Percentiles rank a stretch among this genome's conserved stretches.
Evolutionary conservation across 2,329 filamentous ascomycete species (phyloP).

Genomic region (Aspergillus puulaauensis): DNA sequence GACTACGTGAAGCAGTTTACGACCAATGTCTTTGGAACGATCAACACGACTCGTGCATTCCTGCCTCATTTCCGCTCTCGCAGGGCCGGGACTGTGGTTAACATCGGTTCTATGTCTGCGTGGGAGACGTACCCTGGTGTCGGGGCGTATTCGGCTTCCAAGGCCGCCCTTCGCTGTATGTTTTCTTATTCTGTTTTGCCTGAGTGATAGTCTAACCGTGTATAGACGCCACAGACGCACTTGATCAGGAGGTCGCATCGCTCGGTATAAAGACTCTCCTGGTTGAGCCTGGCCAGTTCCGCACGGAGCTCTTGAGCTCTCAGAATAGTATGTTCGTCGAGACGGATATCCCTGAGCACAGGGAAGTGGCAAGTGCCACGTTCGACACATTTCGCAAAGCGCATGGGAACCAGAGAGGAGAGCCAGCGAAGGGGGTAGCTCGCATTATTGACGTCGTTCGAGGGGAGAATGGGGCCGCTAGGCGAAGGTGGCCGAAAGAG

Average conservation of each 20-base stretch:
- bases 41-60: conserved; percentile 37
- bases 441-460: conserved; percentile 33
- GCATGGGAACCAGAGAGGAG: conserved; percentile 27
- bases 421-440: conserved; percentile 30
- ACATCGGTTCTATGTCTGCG: conserved; percentile 34
- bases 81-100: conserved; percentile 35
- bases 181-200: neutral
- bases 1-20: conserved; percentile 32
- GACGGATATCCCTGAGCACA: conserved; percentile 20
- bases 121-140: conserved; percentile 27
- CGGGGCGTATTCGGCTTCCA: conserved; percentile 38
- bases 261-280: conserved; percentile 36
- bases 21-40: conserved; percentile 39
- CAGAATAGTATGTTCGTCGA: conserved; percentile 8
- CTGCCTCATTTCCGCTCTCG: conserved; percentile 37
- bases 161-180: conserved; percentile 22
- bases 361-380: conserved; percentile 21
- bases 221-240: conserved; percentile 11
- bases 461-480: conserved; percentile 22
- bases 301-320: conserved; percentile 29
- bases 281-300: conserved; percentile 40
- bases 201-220: neutral
- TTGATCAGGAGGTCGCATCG: conserved; percentile 29
- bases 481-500: conserved; percentile 22
- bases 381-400: conserved; percentile 19